phyloP scores from a whole-genome alignment of 768 basidiomycete species.

The Phlegmacium glaucopus region DNA sequence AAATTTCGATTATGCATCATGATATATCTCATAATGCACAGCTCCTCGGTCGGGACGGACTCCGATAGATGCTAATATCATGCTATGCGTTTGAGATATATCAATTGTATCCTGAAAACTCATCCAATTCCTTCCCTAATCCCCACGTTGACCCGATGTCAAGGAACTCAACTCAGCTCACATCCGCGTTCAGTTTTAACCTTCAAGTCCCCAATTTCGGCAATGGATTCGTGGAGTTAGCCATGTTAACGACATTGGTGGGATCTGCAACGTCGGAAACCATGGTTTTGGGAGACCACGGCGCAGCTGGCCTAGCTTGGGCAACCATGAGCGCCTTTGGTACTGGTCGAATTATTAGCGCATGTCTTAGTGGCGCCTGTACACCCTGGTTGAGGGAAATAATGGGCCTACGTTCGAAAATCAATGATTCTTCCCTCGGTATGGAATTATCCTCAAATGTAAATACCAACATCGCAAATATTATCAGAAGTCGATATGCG shows the following conservation, averaged over 20 bases:
- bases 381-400: conserved; percentile 26
- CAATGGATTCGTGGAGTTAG: conserved; percentile 4
- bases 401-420: conserved; percentile 19
- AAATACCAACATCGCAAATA: background rate
- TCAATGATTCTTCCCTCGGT: conserved; percentile 20
- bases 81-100: too few species aligned
- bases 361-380: conserved; percentile 19
- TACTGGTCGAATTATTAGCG: conserved; percentile 18
- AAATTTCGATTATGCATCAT: too few species aligned
- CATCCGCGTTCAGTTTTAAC: background rate
- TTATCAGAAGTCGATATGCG: conserved; percentile 5
- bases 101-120: too few species aligned
- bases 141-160: too few species aligned
- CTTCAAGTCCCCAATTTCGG: conserved; percentile 1
- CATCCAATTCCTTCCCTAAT: too few species aligned
- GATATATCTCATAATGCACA: too few species aligned
- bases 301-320: conserved; percentile 27
- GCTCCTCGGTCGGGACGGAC: too few species aligned
- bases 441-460: conserved; percentile 16
- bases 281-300: conserved; percentile 23
- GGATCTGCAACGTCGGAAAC: conserved; percentile 23
- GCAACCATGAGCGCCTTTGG: conserved; percentile 27
- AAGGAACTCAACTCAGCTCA: background rate
- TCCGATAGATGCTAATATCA: too few species aligned
- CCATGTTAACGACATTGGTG: conserved; percentile 19